Percentiles rank a stretch among this genome's conserved stretches.
These are phyloP conservation scores for Hanseniaspora mollemarum DNA, from an alignment of 805 yeast species.

Conservation along the genomic window DNA sequence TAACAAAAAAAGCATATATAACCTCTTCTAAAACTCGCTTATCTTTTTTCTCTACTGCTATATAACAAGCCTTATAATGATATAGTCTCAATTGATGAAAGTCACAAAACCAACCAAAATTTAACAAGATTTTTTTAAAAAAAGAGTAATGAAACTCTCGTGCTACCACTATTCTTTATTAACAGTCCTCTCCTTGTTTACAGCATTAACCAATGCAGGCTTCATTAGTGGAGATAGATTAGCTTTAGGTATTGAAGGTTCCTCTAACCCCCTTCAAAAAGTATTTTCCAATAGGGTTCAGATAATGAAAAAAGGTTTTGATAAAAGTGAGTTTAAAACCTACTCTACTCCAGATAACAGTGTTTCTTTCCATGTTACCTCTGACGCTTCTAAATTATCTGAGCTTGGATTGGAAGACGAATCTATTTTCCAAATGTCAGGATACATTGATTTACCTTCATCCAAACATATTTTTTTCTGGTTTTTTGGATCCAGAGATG, in stretches of 20 bases:
- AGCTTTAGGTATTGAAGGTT: not conserved
- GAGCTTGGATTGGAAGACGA: slow-evolving; percentile 49
- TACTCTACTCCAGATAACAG: not conserved
- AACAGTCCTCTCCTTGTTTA: not conserved
- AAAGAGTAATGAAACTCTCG: not conserved
- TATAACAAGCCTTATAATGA: too few species aligned
- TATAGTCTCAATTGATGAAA: too few species aligned
- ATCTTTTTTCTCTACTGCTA: too few species aligned
- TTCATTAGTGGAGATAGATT: not conserved
- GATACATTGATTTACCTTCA: slow-evolving; percentile 60
- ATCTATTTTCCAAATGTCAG: slow-evolving; percentile 65
- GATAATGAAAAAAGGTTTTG: not conserved
- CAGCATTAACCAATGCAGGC: not conserved
- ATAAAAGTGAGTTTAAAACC: not conserved
- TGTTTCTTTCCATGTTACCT: slow-evolving; percentile 4
- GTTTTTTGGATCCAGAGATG: slow-evolving; percentile 78
- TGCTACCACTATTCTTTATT: not conserved
- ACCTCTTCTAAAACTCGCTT: too few species aligned
- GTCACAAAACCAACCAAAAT: too few species aligned
- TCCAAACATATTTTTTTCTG: slow-evolving; percentile 86
- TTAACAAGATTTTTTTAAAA: too few species aligned
- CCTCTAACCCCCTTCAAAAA: not conserved
- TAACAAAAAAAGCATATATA: too few species aligned
- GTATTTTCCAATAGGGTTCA: not conserved
- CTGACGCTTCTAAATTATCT: slow-evolving; percentile 1